Percentiles rank a stretch among this genome's conserved stretches.
Evolutionary conservation across 257 asterid genomes (phyloP).

Genomic region (Thymus mandschuricus): DNA sequence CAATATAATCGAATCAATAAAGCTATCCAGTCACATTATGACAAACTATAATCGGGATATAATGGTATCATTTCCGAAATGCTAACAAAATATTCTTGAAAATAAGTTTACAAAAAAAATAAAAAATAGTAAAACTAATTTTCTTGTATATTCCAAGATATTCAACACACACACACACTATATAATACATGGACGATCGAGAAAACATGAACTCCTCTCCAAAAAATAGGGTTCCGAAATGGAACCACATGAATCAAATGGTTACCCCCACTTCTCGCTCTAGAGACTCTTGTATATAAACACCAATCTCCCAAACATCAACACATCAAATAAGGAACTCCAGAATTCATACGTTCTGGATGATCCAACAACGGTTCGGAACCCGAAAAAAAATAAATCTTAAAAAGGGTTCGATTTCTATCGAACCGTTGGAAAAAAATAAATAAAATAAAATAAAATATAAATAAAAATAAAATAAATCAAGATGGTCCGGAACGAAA

Average conservation of each 20-base stretch:
- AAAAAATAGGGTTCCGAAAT: background rate
- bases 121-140: no score
- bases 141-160: no score
- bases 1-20: no score
- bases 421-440: slow-evolving; percentile 19
- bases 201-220: background rate
- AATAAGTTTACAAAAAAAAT: no score
- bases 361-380: slow-evolving; percentile 29
- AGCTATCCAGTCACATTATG: no score
- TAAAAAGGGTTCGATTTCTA: slow-evolving; percentile 35
- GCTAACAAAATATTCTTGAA: no score
- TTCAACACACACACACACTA: no score
- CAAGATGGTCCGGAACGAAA: slow-evolving; percentile 35
- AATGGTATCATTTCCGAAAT: no score
- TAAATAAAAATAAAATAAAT: background rate
- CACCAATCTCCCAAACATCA: background rate
- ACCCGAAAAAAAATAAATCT: slow-evolving; percentile 20
- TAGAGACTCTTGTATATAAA: slow-evolving; percentile 32
- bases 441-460: background rate
- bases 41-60: no score
- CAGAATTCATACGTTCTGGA: slow-evolving; percentile 9
- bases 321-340: background rate
- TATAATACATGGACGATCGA: background rate
- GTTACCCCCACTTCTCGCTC: slow-evolving; percentile 35
- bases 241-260: slow-evolving; percentile 33